Base-by-base conservation (phyloP, 1,284 basidiomycete species). In the Porogramme epimiltina region DNA sequence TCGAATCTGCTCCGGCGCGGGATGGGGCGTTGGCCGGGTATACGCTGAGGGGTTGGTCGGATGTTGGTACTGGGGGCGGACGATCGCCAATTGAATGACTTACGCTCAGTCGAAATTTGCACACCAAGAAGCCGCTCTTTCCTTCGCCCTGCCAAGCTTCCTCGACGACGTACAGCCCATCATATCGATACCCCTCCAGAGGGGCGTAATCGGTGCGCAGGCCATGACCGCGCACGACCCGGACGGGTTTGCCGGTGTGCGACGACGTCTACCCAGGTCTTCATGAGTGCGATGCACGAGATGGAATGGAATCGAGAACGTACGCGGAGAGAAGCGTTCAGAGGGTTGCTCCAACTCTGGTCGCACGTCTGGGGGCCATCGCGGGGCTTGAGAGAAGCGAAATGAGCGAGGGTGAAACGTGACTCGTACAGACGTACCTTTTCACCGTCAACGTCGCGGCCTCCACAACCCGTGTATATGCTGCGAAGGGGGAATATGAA, bases 121-220 rank as follows among this genome's bases (percentile, higher is more conserved):
- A 64, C 3, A 64, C 58, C 25, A 49, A 42, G 42, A 49, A 54
- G 1, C 62, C 62, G 26, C 57, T 52, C 47, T 58, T 56, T 13
- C 62, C 62, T 3, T 25, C 42, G 18, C 52, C 59, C 46, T 3
- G 11, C 9, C 56, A 26, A 24, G 64, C 65, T 25, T 47, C 38
- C 8, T 69, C 67, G 0, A 78, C 75, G 15, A 60, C 49, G 51
- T 79, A 79, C 23, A 79, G 66, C 0, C 76, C 77, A 47, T 79
- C 76, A 45, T 79, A 78, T 31, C 77, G 73, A 52, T 70, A 79
- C 65, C 75, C 74, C 39, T 38, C 10, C 1, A 23, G 1, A 1
- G 76, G 76, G 3, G 74, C 63, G 26, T 65, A 77, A 26, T 47
- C 46, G 9, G 55, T 56, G 1, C 25, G 39, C 0, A 50, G 47